These are phyloP conservation scores for Cantharellus anzutake DNA, from an alignment of 768 basidiomycete genomes.

Conservation along the genomic window DNA sequence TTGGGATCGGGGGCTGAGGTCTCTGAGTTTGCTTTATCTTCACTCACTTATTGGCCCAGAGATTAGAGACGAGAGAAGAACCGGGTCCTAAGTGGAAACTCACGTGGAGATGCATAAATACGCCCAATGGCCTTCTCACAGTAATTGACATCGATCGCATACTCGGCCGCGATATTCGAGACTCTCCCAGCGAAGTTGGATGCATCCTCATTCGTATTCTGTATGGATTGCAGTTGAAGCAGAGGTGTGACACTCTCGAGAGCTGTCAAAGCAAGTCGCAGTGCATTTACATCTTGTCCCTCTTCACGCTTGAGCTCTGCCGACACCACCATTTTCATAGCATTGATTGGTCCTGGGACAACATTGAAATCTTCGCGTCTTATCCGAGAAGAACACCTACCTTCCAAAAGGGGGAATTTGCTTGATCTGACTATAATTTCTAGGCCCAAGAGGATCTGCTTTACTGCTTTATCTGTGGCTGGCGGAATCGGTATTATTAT, in stretches of 20 bases:
- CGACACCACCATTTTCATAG: too few relatives aligned
- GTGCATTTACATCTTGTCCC: neutral
- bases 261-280: neutral
- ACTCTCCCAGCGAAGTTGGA: too few relatives aligned
- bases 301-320: neutral
- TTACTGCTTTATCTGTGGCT: neutral
- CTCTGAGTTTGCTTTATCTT: neutral
- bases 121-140: too few relatives aligned
- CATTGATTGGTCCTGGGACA: too few relatives aligned
- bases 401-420: neutral
- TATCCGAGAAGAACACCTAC: neutral
- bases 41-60: neutral
- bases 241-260: neutral
- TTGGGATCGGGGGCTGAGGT: neutral
- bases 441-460: neutral
- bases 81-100: too few relatives aligned
- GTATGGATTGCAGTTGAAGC: neutral
- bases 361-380: too few relatives aligned
- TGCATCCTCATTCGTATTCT: too few relatives aligned
- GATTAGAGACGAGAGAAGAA: too few relatives aligned
- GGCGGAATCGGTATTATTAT: neutral
- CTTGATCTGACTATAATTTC: neutral
- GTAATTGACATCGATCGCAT: too few relatives aligned
- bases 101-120: too few relatives aligned
- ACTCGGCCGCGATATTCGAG: too few relatives aligned